phyloP scores from a whole-genome alignment of 2,329 filamentous ascomycete genomes.

The Fusarium euwallaceae region DNA sequence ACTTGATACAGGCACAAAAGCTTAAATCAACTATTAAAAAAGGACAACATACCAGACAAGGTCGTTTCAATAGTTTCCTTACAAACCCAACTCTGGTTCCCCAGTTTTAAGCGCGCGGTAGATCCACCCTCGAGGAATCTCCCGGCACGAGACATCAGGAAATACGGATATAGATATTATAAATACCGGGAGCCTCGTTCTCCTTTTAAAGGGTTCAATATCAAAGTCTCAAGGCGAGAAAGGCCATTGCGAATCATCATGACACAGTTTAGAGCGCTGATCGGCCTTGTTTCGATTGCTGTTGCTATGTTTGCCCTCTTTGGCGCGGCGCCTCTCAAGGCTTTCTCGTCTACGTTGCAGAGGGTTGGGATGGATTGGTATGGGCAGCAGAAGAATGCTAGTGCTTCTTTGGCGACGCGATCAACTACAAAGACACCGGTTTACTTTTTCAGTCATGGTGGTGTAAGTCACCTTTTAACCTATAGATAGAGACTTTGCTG shows the following conservation, averaged over 20 bases:
- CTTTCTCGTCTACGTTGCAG: conserved; percentile 40
- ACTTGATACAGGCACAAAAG: neutral
- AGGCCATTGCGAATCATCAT: conserved; percentile 27
- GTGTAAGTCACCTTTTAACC: conserved; percentile 51
- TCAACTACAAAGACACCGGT: conserved; percentile 52
- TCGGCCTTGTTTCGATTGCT: conserved; percentile 39
- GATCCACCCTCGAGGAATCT: conserved; percentile 30
- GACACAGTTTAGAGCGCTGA: conserved; percentile 37
- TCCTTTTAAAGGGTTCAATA: neutral
- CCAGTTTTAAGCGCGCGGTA: conserved; percentile 26
- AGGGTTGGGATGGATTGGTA: conserved; percentile 36
- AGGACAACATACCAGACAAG: neutral
- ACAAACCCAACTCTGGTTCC: neutral
- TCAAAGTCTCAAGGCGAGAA: neutral
- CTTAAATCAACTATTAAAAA: neutral
- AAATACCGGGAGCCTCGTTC: conserved; percentile 6
- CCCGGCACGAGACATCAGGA: conserved; percentile 27
- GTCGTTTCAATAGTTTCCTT: neutral
- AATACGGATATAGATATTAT: conserved; percentile 43
- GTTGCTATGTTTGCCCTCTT: conserved; percentile 43
- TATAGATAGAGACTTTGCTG: too few relatives aligned
- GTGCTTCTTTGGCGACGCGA: neutral
- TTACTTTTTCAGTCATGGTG: conserved; percentile 66
- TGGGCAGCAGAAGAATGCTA: conserved; percentile 22
- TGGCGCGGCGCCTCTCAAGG: conserved; percentile 39